These are phyloP conservation scores for Talaromyces sp. DNA, from an alignment of 2,329 filamentous ascomycete genomes.

Conservation along the genomic window DNA sequence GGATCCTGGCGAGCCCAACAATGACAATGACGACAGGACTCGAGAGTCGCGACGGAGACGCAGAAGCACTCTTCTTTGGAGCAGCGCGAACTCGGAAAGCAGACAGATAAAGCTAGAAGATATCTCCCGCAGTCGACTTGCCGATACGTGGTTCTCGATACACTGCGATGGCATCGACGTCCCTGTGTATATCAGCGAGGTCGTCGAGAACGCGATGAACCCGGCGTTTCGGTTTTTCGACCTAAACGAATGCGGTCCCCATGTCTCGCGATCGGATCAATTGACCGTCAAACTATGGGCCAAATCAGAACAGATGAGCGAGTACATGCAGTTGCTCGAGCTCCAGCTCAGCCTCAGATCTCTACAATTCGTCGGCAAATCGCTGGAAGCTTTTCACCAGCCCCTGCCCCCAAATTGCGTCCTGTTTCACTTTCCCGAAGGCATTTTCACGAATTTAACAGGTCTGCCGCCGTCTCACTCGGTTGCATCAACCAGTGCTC, in stretches of 20 bases:
- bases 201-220: conserved; percentile 75
- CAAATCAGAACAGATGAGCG: conserved; percentile 47
- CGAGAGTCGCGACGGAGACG: conserved; percentile 26
- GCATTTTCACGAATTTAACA: conserved; percentile 71
- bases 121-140: conserved; percentile 65
- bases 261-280: conserved; percentile 60
- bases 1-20: conserved; percentile 6
- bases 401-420: conserved; percentile 76
- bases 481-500: conserved; percentile 16
- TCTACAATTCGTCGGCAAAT: conserved; percentile 72
- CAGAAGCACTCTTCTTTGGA: conserved; percentile 60
- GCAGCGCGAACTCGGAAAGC: conserved; percentile 51
- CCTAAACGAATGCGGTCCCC: conserved; percentile 57
- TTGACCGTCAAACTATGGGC: conserved; percentile 73
- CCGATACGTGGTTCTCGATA: conserved; percentile 84
- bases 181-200: conserved; percentile 87
- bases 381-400: conserved; percentile 59
- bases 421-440: conserved; percentile 79
- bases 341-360: conserved; percentile 65
- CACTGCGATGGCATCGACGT: conserved; percentile 63
- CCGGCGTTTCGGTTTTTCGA: conserved; percentile 86
- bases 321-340: conserved; percentile 64
- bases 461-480: conserved; percentile 54
- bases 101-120: conserved; percentile 73
- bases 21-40: conserved; percentile 14